Base-by-base conservation (phyloP, 176 grass and related monocot species). In the Guadua angustifolia region DNA sequence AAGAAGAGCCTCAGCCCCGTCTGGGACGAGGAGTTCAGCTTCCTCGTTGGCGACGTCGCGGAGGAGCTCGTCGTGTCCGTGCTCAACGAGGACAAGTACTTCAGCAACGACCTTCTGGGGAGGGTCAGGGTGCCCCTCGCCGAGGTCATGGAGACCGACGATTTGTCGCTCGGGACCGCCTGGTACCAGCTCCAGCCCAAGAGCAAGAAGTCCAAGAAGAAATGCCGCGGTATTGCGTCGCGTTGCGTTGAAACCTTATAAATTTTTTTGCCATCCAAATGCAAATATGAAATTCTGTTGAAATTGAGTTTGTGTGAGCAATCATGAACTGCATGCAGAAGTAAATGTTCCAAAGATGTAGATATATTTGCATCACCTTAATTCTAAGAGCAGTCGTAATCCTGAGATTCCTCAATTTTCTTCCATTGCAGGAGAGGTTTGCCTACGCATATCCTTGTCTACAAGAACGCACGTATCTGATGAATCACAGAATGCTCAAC, bases 121-220 rank as follows among this genome's bases (percentile, higher is more conserved):
- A 88, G 68, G 69, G 77, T 93, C 52, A 91, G 80, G 50, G 18
- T 99, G 68, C 91, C 89, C 5, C 88, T 99, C 74, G 71, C 91
- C 2, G 76, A 69, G 66, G 86, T 93, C 82, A 92, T 99, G 93
- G 87, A 99, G 81, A 56, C 91, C 32, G 91, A 94, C 16, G 92
- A 92, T 18, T 75, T 95, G 67, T 90, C 91, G 16, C 91, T 95
- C 35, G 96, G 96, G 66, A 94, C 84, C 39, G 76, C 76, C 3
- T 98, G 96, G 96, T 98, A 98, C 85, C 89, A 87, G 89, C 85
- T 98, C 82, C 80, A 95, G 90, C 91, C 93, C 38, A 95, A 92
- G 91, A 93, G 64, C 87, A 95, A 88, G 53, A 98, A 90, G 78
- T 92, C 89, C 68, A 98, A 98, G 90, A 95, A 71, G 77, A 95